Percentiles rank a stretch among this genome's conserved stretches.
Evolutionary conservation across 768 basidiomycete species (phyloP).

Genomic region (Termitomyces sp.): DNA sequence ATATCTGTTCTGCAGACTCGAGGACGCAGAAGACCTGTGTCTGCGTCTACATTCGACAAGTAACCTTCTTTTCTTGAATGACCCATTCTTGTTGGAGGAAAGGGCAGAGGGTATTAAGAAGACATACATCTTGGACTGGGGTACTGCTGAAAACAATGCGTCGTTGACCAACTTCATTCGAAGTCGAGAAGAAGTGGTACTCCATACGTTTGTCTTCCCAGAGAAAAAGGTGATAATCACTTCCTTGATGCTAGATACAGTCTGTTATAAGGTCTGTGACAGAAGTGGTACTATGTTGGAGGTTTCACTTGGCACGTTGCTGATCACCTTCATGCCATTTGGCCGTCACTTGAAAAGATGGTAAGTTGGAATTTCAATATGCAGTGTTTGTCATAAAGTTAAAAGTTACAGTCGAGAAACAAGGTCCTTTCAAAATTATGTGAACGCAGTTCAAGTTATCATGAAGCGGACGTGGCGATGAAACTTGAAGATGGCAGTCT

Average conservation of each 20-base stretch:
- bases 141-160: constrained; percentile 26
- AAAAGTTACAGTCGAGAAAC: constrained; percentile 21
- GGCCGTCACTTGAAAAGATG: constrained; percentile 31
- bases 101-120: constrained; percentile 15
- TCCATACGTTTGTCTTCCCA: constrained; percentile 51
- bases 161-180: constrained; percentile 25
- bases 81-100: constrained; percentile 51
- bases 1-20: constrained; percentile 21
- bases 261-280: neutral
- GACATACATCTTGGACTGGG: constrained; percentile 54
- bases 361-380: constrained; percentile 19
- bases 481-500: constrained; percentile 36
- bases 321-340: constrained; percentile 24
- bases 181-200: constrained; percentile 7
- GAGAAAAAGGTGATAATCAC: constrained; percentile 34
- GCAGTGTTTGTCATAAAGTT: neutral
- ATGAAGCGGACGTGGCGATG: constrained; percentile 26
- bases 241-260: neutral
- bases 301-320: constrained; percentile 37
- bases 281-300: constrained; percentile 53
- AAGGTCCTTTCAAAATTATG: constrained; percentile 28
- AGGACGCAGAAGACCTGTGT: constrained; percentile 30
- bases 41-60: constrained; percentile 34
- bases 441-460: constrained; percentile 26
- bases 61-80: constrained; percentile 44